Percentiles rank a stretch among this genome's conserved stretches.
These are phyloP conservation scores for Porphyridium purpureum DNA, from an alignment of 23 red algal genomes.

Conservation along the genomic window DNA sequence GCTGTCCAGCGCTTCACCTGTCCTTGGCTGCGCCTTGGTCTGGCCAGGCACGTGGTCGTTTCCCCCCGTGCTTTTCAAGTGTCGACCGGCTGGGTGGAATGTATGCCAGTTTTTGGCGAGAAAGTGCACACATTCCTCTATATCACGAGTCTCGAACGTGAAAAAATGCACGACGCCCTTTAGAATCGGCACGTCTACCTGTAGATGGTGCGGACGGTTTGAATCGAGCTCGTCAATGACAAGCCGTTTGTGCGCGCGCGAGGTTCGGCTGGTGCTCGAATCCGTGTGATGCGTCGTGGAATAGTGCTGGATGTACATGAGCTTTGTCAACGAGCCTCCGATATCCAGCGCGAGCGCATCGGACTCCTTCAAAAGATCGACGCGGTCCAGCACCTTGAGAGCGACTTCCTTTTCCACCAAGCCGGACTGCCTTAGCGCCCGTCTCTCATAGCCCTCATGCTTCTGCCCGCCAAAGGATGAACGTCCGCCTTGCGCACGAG, in stretches of 20 bases:
- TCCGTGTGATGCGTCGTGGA: too few relatives aligned
- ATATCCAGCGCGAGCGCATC: conserved; percentile 83
- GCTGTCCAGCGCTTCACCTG: background rate
- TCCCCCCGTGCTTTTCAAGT: too few relatives aligned
- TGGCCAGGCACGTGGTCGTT: background rate
- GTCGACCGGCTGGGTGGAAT: background rate
- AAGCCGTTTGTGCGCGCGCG: conserved; percentile 1
- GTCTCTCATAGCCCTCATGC: too few relatives aligned
- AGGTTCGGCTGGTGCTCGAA: too few relatives aligned
- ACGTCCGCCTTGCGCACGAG: too few relatives aligned
- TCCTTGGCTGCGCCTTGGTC: background rate
- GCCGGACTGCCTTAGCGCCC: background rate
- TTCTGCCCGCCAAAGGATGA: too few relatives aligned
- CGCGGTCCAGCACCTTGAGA: conserved; percentile 42
- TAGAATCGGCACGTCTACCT: conserved; percentile 57
- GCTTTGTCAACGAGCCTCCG: conserved; percentile 80
- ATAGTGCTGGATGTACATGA: conserved; percentile 94
- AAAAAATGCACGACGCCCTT: conserved; percentile 78
- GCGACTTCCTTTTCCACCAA: conserved; percentile 61
- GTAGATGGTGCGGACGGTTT: conserved; percentile 22
- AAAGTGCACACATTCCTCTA: conserved; percentile 75
- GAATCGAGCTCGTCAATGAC: conserved; percentile 54
- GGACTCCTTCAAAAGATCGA: conserved; percentile 72
- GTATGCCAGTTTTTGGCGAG: conserved; percentile 41
- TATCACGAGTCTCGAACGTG: conserved; percentile 73